Conservation (phyloP, 1,139 yeast genomes). For the Diutina mesorugosa region DNA sequence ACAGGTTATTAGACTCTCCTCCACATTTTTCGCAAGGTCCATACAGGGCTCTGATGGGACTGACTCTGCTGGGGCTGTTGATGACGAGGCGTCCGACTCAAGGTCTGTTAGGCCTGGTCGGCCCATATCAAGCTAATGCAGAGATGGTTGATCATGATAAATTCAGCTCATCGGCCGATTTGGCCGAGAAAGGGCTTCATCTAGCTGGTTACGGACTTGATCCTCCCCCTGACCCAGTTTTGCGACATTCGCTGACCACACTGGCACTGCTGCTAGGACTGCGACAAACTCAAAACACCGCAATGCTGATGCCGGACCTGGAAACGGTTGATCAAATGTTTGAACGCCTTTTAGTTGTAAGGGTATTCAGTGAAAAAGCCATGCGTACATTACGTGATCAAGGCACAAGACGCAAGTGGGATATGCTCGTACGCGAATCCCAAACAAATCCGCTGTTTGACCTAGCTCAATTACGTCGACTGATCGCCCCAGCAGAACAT, state of each 20-base stretch:
- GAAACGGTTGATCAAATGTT: slow-evolving; percentile 26
- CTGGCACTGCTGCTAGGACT: not conserved
- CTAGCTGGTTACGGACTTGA: slow-evolving; percentile 17
- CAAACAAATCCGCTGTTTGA: slow-evolving; percentile 24
- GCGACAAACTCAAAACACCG: slow-evolving; percentile 15
- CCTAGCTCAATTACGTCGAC: slow-evolving; percentile 9
- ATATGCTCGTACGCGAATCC: slow-evolving; percentile 27
- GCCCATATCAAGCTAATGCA: slow-evolving; percentile 5
- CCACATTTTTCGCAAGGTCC: not conserved
- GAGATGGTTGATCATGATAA: slow-evolving; percentile 8
- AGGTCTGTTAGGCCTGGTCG: slow-evolving; percentile 6
- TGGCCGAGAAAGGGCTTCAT: slow-evolving; percentile 12
- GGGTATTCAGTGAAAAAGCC: slow-evolving; percentile 24
- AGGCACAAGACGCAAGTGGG: slow-evolving; percentile 31
- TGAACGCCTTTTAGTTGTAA: slow-evolving; percentile 22
- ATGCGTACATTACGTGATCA: slow-evolving; percentile 5
- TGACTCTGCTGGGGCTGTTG: not conserved
- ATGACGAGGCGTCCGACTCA: slow-evolving; percentile 1
- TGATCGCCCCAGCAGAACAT: not conserved
- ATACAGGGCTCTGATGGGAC: slow-evolving; percentile 2
- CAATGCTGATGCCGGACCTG: slow-evolving; percentile 22
- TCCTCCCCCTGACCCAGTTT: not conserved
- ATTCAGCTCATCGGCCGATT: slow-evolving; percentile 4
- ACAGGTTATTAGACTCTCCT: not conserved
- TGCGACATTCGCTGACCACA: not conserved